These are phyloP conservation scores for Boletus coccyginus DNA, from an alignment of 768 basidiomycete species.

Conservation along the genomic window DNA sequence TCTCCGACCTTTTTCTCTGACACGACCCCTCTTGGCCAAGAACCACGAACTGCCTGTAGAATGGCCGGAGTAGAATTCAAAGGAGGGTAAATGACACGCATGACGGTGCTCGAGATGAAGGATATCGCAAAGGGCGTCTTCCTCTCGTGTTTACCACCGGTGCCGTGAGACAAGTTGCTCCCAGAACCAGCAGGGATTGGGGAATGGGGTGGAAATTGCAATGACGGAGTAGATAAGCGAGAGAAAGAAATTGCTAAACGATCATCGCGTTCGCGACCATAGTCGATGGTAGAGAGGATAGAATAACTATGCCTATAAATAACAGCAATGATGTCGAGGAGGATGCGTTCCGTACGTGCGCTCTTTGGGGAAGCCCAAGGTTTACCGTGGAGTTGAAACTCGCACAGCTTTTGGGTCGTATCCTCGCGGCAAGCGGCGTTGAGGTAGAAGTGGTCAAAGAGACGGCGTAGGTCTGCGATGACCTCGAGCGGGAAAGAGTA, in stretches of 20 bases:
- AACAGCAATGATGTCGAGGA: conserved; percentile 62
- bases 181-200: conserved; percentile 40
- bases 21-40: conserved; percentile 79
- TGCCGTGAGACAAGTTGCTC: conserved; percentile 37
- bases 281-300: conserved; percentile 69
- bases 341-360: conserved; percentile 60
- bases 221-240: conserved; percentile 37
- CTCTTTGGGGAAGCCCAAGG: conserved; percentile 74
- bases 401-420: conserved; percentile 53
- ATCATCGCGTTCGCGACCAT: conserved; percentile 75
- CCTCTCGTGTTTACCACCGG: conserved; percentile 30
- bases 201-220: conserved; percentile 38
- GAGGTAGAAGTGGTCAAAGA: conserved; percentile 47
- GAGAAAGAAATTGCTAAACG: conserved; percentile 71
- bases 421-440: conserved; percentile 55
- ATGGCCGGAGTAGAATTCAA: conserved; percentile 76
- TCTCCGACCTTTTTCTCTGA: conserved; percentile 75
- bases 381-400: conserved; percentile 65
- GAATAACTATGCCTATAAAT: conserved; percentile 62
- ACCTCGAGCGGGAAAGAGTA: conserved; percentile 63
- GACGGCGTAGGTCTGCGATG: conserved; percentile 50
- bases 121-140: conserved; percentile 68
- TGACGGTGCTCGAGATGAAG: conserved; percentile 60
- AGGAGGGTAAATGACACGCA: conserved; percentile 77
- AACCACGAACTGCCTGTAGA: conserved; percentile 69